Evolutionary conservation across 2,329 filamentous ascomycete species (phyloP).

Genomic region (Hypoxylon sp.): DNA sequence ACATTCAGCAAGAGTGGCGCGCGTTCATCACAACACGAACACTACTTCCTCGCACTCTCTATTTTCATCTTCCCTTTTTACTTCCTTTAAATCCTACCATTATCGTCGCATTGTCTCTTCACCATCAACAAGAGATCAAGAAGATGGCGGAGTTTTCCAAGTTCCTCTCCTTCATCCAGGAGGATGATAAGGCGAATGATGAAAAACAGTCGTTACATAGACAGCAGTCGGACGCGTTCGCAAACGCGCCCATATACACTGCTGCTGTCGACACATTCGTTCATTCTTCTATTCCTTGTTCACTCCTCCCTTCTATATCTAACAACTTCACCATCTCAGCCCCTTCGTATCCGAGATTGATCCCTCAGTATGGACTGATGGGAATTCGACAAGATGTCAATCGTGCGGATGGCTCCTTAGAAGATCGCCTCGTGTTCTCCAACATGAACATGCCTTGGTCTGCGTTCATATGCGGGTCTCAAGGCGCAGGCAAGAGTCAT

Average conservation of each 20-base stretch:
- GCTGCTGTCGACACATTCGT: conserved; percentile 1
- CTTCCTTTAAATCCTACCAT: too few relatives aligned
- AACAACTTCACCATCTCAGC: too few relatives aligned
- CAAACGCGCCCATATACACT: conserved; percentile 1
- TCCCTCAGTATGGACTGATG: conserved; percentile 36
- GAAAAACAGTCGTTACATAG: too few relatives aligned
- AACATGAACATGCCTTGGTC: conserved; percentile 65
- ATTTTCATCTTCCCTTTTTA: too few relatives aligned
- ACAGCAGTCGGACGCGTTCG: conserved; percentile 1
- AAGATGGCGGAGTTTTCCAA: background rate
- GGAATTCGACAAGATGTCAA: conserved; percentile 16
- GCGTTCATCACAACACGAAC: too few relatives aligned
- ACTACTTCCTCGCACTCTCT: too few relatives aligned
- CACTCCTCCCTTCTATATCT: background rate
- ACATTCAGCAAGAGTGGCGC: too few relatives aligned
- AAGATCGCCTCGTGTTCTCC: conserved; percentile 47
- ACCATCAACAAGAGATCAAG: background rate
- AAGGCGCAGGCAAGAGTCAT: conserved; percentile 67
- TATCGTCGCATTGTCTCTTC: too few relatives aligned
- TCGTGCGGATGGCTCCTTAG: background rate
- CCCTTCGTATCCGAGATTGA: background rate
- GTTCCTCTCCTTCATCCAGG: conserved; percentile 2
- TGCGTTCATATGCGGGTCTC: conserved; percentile 67
- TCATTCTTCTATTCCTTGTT: background rate
- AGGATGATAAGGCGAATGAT: background rate